Evolutionary conservation across 108 stramenopile genomes (phyloP).

Genomic region (Aureococcus anophagefferens): DNA sequence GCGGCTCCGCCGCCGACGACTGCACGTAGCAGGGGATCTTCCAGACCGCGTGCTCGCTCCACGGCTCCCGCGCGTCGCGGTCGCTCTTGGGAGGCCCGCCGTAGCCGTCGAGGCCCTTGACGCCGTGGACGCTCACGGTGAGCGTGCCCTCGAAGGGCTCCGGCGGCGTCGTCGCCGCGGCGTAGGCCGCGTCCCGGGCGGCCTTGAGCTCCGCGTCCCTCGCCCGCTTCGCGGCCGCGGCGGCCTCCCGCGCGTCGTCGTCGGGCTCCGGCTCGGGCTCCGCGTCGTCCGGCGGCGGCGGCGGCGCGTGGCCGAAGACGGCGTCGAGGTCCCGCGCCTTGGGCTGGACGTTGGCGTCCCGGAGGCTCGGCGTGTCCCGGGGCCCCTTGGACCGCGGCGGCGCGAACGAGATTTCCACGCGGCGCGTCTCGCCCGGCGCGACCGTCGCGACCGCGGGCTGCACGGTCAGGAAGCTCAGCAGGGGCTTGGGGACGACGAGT

Average conservation of each 20-base stretch:
- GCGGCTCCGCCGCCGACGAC: background rate
- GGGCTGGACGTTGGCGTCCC: background rate
- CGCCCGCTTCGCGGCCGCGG: background rate
- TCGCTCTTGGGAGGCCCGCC: too few species aligned
- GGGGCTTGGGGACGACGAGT: slow-evolving; percentile 18
- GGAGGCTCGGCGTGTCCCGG: background rate
- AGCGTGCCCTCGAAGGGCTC: background rate
- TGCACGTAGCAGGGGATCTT: slow-evolving; percentile 4
- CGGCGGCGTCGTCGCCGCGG: too few species aligned
- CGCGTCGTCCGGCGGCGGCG: background rate
- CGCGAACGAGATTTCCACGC: slow-evolving; percentile 27
- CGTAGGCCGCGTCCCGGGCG: background rate
- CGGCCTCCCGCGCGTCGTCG: background rate
- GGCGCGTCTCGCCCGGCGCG: slow-evolving; percentile 11
- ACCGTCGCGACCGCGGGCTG: slow-evolving; percentile 23
- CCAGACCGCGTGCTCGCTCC: slow-evolving; percentile 29
- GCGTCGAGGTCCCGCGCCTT: background rate
- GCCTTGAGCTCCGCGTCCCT: background rate
- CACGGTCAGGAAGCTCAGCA: slow-evolving; percentile 14
- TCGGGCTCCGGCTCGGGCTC: slow-evolving; percentile 10
- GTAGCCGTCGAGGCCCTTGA: too few species aligned
- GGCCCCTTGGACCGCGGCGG: slow-evolving; percentile 6
- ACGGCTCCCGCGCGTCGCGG: slow-evolving; percentile 17
- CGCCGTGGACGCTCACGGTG: too few species aligned
- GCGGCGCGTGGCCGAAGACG: background rate